Base-by-base conservation (phyloP, 768 basidiomycete species). In the Kondoa subrosea region DNA sequence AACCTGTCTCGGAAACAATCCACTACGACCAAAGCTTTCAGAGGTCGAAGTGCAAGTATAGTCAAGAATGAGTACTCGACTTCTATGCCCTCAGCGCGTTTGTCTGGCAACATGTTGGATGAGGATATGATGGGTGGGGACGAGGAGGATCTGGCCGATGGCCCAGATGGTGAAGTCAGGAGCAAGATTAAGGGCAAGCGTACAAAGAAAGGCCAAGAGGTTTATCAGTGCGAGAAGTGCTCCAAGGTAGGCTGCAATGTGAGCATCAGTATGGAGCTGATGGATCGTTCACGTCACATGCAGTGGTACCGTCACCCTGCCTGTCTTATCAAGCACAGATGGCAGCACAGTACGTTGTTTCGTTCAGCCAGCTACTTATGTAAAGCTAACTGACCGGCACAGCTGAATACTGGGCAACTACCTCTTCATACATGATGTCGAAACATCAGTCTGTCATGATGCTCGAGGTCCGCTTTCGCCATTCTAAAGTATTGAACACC, bases 401-500 rank as follows among this genome's bases (percentile, higher is more conserved):
- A 93, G 89, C 88, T 34, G 88, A 89, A 25, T 91, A 95, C 74
- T 97, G 93, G 93, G 86, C 87, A 57, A 89, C 91, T 76, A 87
- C 91, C 1, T 83, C 87, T 71, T 89, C 91, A 76, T 85, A 91
- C 73, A 84, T 91, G 33, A 80, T 96, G 68, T 89, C 86, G 78
- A 97, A 96, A 78, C 92, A 96, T 76, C 91, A 96, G 74, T 92
- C 97, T 73, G 93, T 99, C 0, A 93, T 96, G 73, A 79, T 96
- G 64, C 86, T 99, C 57, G 93, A 97, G 86, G 40, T 50, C 40
- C 8, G 40, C 21, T 50, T 8, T 50, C 8, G 40, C 40, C 8
- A 8, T 21, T 8, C 40, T 50, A 21, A 50, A 8, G 40, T 8
- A 8, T 8, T 8, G 8, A 8, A 50, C 21, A 8, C 12, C 12